Evolutionary conservation across 2,329 filamentous ascomycete species (phyloP).

Genomic region (Ceratocystis alfenasii): DNA sequence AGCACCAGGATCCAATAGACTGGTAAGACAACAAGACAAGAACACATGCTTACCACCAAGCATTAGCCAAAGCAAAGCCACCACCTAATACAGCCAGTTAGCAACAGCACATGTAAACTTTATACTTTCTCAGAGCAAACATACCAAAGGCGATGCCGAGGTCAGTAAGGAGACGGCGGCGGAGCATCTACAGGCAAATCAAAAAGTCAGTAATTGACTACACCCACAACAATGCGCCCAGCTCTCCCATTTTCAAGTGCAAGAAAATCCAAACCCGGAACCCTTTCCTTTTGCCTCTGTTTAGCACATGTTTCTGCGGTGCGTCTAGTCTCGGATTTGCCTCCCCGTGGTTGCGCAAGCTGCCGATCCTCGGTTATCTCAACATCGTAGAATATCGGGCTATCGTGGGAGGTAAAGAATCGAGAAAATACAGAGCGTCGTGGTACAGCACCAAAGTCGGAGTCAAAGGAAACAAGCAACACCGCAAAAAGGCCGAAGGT

Average conservation of each 20-base stretch:
- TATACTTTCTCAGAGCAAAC: slow-evolving; percentile 25
- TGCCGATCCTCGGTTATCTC: neutral
- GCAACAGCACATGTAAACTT: neutral
- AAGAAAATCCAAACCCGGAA: neutral
- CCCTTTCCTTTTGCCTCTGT: neutral
- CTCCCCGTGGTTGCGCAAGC: neutral
- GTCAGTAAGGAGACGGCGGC: slow-evolving; percentile 46
- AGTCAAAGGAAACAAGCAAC: neutral
- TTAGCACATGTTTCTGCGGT: neutral
- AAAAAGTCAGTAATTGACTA: slow-evolving; percentile 15
- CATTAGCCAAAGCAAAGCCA: slow-evolving; percentile 43
- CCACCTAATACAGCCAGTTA: slow-evolving; percentile 33
- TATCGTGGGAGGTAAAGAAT: neutral
- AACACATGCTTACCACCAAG: slow-evolving; percentile 41
- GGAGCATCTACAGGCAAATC: slow-evolving; percentile 41
- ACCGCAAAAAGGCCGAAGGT: neutral
- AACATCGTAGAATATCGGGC: neutral
- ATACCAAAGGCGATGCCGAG: slow-evolving; percentile 45
- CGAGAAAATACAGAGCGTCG: neutral
- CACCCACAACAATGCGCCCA: neutral
- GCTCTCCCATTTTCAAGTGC: neutral
- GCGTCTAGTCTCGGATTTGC: neutral
- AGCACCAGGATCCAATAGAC: no score
- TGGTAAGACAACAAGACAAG: neutral
- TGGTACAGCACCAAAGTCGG: neutral